These are phyloP conservation scores for Verticillium tricorpus DNA, from an alignment of 2,329 filamentous ascomycete species.

Conservation along the genomic window DNA sequence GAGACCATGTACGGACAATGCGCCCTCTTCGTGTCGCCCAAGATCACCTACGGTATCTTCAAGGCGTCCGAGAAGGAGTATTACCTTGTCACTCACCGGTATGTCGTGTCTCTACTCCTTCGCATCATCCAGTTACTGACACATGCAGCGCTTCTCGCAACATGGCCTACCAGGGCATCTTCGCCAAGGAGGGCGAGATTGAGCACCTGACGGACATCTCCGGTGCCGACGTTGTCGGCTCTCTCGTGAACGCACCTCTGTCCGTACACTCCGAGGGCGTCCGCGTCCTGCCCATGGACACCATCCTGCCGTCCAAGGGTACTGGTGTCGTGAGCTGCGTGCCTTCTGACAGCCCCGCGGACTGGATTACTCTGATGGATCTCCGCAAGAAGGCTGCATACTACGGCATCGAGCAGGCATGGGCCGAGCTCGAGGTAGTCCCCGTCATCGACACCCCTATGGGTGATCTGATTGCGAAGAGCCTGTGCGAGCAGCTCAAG, in stretches of 20 bases:
- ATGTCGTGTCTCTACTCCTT: neutral
- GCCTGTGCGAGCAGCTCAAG: slow-evolving; percentile 87
- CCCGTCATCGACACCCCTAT: slow-evolving; percentile 91
- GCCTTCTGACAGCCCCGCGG: slow-evolving; percentile 92
- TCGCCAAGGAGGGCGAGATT: neutral
- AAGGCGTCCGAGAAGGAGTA: slow-evolving; percentile 74
- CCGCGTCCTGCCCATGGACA: slow-evolving; percentile 91
- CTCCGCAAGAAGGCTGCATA: slow-evolving; percentile 93
- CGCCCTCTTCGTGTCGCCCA: slow-evolving; percentile 90
- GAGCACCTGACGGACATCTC: slow-evolving; percentile 58
- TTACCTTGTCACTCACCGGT: slow-evolving; percentile 73
- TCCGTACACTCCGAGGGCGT: slow-evolving; percentile 81
- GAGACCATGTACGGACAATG: slow-evolving; percentile 99
- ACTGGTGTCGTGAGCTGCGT: slow-evolving; percentile 96
- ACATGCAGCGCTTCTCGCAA: slow-evolving; percentile 66
- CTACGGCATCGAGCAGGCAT: slow-evolving; percentile 94
- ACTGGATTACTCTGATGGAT: slow-evolving; percentile 84
- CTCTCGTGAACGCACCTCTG: slow-evolving; percentile 84
- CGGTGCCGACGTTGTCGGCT: slow-evolving; percentile 79
- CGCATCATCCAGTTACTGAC: neutral
- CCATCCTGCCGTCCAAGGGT: slow-evolving; percentile 86
- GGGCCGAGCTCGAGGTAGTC: slow-evolving; percentile 85
- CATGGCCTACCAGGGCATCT: slow-evolving; percentile 78
- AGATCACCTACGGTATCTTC: slow-evolving; percentile 85
- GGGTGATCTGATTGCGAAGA: slow-evolving; percentile 77